Percentiles rank a stretch among this genome's conserved stretches.
These are phyloP conservation scores for Prunus davidiana DNA, from an alignment of 306 rosid genomes.

Conservation along the genomic window DNA sequence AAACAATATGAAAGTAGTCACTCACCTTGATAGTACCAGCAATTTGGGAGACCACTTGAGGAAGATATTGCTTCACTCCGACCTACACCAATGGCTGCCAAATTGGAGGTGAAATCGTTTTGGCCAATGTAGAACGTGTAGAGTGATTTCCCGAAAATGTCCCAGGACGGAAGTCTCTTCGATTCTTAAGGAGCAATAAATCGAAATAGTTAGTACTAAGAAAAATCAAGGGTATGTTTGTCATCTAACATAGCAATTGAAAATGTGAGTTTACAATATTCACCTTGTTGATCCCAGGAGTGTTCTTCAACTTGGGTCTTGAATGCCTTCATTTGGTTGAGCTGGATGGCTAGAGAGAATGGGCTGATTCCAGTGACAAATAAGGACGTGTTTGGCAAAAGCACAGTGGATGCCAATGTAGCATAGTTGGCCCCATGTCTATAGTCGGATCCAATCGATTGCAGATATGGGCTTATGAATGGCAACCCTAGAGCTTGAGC, in stretches of 20 bases:
- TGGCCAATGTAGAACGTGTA: constrained; percentile 85
- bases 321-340: constrained; percentile 72
- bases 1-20: neutral
- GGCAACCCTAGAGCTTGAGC: constrained; percentile 69
- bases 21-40: constrained; percentile 59
- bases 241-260: neutral
- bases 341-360: constrained; percentile 70
- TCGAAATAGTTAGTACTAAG: neutral
- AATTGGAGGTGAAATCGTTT: constrained; percentile 81
- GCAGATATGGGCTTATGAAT: constrained; percentile 69
- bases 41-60: constrained; percentile 65
- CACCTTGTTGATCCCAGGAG: constrained; percentile 30
- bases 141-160: constrained; percentile 60
- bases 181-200: constrained; percentile 30
- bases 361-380: constrained; percentile 71
- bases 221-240: neutral
- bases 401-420: constrained; percentile 68
- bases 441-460: constrained; percentile 61
- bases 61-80: constrained; percentile 54
- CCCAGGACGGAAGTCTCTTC: constrained; percentile 49
- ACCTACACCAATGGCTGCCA: constrained; percentile 46
- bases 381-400: constrained; percentile 55
- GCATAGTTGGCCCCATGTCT: constrained; percentile 75
- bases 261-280: neutral
- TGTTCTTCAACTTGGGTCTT: constrained; percentile 48